A percentile compares a stretch with the other conserved stretches of the same genome.
phyloP scores from a whole-genome alignment of 176 grass and related monocot genomes.

The Saccharum officinarum region DNA sequence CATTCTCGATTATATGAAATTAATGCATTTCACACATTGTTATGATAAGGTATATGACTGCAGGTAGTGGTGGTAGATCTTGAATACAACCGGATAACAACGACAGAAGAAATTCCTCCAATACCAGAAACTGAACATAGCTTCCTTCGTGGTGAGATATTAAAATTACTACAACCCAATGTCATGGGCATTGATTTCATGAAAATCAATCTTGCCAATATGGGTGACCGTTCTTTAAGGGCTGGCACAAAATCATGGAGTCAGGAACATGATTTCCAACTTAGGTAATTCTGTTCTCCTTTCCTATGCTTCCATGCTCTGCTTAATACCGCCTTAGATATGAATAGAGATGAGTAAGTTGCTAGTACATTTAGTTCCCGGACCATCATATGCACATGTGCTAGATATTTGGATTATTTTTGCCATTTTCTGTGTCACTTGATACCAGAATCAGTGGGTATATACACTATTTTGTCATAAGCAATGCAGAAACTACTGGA shows the following conservation, averaged over 20 bases:
- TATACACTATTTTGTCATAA: conserved; percentile 15
- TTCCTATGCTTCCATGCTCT: conserved; percentile 23
- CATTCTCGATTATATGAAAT: conserved; percentile 5
- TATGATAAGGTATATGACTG: conserved; percentile 33
- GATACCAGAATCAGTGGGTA: conserved; percentile 16
- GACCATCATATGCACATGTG: neutral
- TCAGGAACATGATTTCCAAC: conserved; percentile 91
- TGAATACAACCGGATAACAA: conserved; percentile 93
- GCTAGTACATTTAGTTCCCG: neutral
- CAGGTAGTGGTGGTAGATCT: conserved; percentile 99
- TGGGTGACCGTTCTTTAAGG: conserved; percentile 66
- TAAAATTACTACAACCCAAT: conserved; percentile 94
- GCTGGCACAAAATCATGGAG: conserved; percentile 75
- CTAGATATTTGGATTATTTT: neutral
- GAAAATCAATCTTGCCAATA: conserved; percentile 91
- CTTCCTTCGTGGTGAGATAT: conserved; percentile 94
- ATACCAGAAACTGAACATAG: conserved; percentile 81
- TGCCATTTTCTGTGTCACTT: neutral
- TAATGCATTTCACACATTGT: conserved; percentile 3
- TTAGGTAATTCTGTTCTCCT: conserved; percentile 64
- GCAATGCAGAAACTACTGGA: neutral
- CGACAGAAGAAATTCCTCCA: conserved; percentile 86
- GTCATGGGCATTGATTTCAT: conserved; percentile 92
- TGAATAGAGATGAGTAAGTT: conserved; percentile 1
- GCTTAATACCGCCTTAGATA: conserved; percentile 9